Base-by-base conservation (phyloP, 2,329 filamentous ascomycete species). In the Pestalotiopsis fici region DNA sequence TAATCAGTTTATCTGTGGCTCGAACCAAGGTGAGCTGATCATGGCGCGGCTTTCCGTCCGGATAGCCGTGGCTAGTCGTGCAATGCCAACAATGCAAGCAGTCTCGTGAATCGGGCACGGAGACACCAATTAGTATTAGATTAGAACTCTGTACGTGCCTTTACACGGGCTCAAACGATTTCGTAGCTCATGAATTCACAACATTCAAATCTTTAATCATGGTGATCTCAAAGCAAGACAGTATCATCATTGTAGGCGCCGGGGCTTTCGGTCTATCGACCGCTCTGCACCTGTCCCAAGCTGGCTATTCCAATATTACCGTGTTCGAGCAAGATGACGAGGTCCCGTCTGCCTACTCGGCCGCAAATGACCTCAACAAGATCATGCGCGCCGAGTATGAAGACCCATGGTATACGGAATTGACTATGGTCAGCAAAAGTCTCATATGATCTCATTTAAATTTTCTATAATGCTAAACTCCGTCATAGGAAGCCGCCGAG, bases 231-330 rank as follows among this genome's bases (percentile, higher is more conserved):
- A 62, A 50, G 25, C 35, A 62, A 18, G 35, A 50, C 21, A 31
- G 31, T 2, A 64, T 64, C 21, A 55, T 64, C 62, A 64, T 64
- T 35, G 62, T 64, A 18, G 62, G 62, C 25, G 62, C 62, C 13
- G 62, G 62, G 12, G 62, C 50, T 12, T 64, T 64, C 18, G 62
- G 62, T 15, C 28, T 64, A 11, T 55, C 43, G 2, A 64, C 62
- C 4, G 62, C 62, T 21, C 39, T 64, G 9, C 50, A 56, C 21
- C 47, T 64, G 13, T 18, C 47, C 15, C 62, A 56, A 18, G 21
- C 25, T 6, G 62, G 62, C 5, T 64, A 64, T 43, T 47, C 43
- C 43, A 56, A 64, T 55, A 25, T 64, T n/a, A 62, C 35, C 12
- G 59, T 62, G 11, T 62, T 62, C 37, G 59, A 62, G 15, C 59